A percentile compares a stretch with the other conserved stretches of the same genome.
Evolutionary conservation across 2,329 filamentous ascomycete genomes (phyloP).

Genomic region (Neodidymelliopsis sp.): DNA sequence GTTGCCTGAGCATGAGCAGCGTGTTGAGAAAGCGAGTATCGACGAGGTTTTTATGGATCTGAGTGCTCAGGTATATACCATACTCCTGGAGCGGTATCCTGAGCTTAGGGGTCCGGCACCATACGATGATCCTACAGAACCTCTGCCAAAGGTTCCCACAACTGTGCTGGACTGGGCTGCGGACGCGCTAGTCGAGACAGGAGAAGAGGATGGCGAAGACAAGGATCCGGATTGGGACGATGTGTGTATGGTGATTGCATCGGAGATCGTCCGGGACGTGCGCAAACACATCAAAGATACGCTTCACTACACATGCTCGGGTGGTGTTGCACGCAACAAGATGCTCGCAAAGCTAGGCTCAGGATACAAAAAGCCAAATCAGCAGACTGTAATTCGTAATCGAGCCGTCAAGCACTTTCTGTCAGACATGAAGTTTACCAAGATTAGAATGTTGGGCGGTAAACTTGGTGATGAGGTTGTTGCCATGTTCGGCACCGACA

Average conservation of each 20-base stretch:
- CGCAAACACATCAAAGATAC: constrained; percentile 72
- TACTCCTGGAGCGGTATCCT: constrained; percentile 78
- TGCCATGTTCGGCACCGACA: constrained; percentile 81
- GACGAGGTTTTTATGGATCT: constrained; percentile 97
- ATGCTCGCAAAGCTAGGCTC: constrained; percentile 95
- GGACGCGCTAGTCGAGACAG: constrained; percentile 82
- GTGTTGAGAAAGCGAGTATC: constrained; percentile 90
- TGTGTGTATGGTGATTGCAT: constrained; percentile 82
- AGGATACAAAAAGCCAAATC: constrained; percentile 89
- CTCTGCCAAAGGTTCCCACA: constrained; percentile 74
- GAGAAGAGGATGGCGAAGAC: constrained; percentile 74
- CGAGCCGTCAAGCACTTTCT: constrained; percentile 82
- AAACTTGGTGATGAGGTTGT: constrained; percentile 90
- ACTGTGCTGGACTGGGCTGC: constrained; percentile 83
- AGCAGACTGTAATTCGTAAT: constrained; percentile 91
- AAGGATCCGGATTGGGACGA: constrained; percentile 97
- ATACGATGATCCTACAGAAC: constrained; percentile 75
- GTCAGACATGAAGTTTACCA: constrained; percentile 87
- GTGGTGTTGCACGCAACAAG: constrained; percentile 88
- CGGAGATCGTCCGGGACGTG: constrained; percentile 84
- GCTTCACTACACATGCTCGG: constrained; percentile 90
- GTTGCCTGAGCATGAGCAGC: constrained; percentile 70
- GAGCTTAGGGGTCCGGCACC: constrained; percentile 73
- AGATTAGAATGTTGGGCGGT: constrained; percentile 92
- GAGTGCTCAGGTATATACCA: constrained; percentile 79